Evolutionary conservation across 495 filamentous ascomycete species (phyloP), one percentile per base, ranked within the genome.

Genomic region (Xylaria intraflava): DNA sequence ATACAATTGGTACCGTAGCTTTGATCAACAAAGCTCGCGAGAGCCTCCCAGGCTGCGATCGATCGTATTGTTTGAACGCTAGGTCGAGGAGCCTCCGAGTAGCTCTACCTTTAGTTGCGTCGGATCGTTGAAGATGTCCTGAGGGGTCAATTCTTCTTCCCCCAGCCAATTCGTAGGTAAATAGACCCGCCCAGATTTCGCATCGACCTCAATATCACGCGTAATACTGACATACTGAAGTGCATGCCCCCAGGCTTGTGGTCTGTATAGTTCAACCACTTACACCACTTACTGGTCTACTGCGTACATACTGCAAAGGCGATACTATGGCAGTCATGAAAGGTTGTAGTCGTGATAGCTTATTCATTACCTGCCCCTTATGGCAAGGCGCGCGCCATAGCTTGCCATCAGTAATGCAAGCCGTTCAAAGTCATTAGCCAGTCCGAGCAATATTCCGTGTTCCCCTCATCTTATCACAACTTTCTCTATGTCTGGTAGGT

Each of bases 221-320:
- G 84, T 80, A 54, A 88, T 85, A 52, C 87, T 88, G 47, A 87
- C 75, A 56, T 82, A 86, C 55, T 88, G 84, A 26, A 88, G 64
- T 16, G 85, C 83, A 40, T 81, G 72, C 0, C 85, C 85, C 84
- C n/a, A n/a, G n/a, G n/a, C n/a, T n/a, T n/a, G n/a, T n/a, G n/a
- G n/a, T n/a, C n/a, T n/a, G n/a, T n/a, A n/a, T n/a, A n/a, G n/a
- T n/a, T n/a, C n/a, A n/a, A n/a, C n/a, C n/a, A n/a, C n/a, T n/a
- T n/a, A n/a, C n/a, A n/a, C n/a, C n/a, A n/a, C n/a, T n/a, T n/a
- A n/a, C n/a, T n/a, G n/a, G n/a, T n/a, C n/a, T n/a, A n/a, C n/a
- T n/a, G n/a, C n/a, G n/a, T n/a, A n/a, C n/a, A n/a, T n/a, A n/a
- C n/a, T n/a, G n/a, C n/a, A n/a, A n/a, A n/a, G n/a, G n/a, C n/a